Base-by-base conservation (phyloP, 108 stramenopile genomes). In the Pelagomonas calceolata region DNA sequence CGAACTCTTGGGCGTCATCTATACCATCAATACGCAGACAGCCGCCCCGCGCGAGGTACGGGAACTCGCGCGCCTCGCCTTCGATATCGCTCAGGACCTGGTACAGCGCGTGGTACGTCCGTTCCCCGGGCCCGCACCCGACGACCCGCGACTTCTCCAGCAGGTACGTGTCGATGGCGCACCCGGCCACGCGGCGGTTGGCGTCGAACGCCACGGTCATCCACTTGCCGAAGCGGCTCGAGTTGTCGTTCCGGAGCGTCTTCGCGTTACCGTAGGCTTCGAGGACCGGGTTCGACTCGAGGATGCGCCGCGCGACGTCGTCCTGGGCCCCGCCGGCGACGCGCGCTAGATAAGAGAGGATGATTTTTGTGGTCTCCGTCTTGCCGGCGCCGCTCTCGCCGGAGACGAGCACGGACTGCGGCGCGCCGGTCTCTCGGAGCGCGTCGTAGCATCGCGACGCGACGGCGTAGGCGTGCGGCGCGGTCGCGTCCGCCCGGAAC, bases 301-400 rank as follows among this genome's bases (percentile, higher is more conserved):
- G 45, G 32, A 77, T 73, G 39, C 68, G 71, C 71, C 66, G 64
- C 37, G 10, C 64, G 39, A 72, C 32, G 39, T 44, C 64, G 21
- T 60, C 1, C 21, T 3, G 0, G 7, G 51, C 51, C 21, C 51
- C 51, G 21, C 51, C 51, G 7, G 51, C 51, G 51, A 60, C 51
- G 21, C 21, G 21, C 51, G 51, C 51, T 17, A 60, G 7, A 26
- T 26, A 60, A 26, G 51, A 17, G 7, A 94, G 82, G 63, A 91
- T 79, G 76, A 88, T 82, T 67, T 92, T 94, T 4, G 88, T 88
- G 30, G 90, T 91, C 7, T 87, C 90, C 17, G 92, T 90, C 77
- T 92, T 92, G 68, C 91, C 91, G 26, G 91, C 89, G 21, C 91
- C 91, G 68, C 75, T 77, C 73, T 90, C 89, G n/a, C 91, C 91